Conservation (phyloP, 768 basidiomycete species). For the Pleurotus pulmonarius region DNA sequence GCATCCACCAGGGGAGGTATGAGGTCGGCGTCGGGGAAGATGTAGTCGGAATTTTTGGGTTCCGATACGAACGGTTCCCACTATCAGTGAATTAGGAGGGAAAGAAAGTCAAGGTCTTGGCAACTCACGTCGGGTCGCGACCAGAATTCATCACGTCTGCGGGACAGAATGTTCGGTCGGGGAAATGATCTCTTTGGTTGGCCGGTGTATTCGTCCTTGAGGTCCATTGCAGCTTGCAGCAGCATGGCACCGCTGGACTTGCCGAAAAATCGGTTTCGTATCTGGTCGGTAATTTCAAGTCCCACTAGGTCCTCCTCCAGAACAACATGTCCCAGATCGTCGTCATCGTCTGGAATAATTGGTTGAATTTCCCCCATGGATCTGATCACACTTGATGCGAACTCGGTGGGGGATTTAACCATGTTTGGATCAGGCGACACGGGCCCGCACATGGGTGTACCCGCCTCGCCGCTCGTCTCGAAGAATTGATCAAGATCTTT, state of each 20-base stretch:
- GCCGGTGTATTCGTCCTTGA: conserved; percentile 53
- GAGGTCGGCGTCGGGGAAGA: conserved; percentile 54
- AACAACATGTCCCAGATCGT: conserved; percentile 20
- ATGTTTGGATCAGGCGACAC: not conserved
- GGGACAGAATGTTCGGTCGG: conserved; percentile 17
- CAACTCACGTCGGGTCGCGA: conserved; percentile 37
- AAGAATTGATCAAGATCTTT: conserved; percentile 42
- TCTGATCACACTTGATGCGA: not conserved
- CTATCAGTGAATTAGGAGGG: conserved; percentile 14
- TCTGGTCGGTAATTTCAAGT: conserved; percentile 32
- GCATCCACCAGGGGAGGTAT: conserved; percentile 49
- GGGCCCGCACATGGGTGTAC: not conserved
- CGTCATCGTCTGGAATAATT: conserved; percentile 25
- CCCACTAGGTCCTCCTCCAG: conserved; percentile 29
- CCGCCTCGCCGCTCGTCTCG: not conserved
- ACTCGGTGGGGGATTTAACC: not conserved
- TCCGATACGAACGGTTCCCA: conserved; percentile 26
- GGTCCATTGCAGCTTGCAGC: conserved; percentile 50
- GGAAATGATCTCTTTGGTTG: conserved; percentile 16
- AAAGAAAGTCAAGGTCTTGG: not conserved
- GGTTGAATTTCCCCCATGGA: not conserved
- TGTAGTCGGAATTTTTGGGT: conserved; percentile 24
- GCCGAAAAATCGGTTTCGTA: conserved; percentile 42
- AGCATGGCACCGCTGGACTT: conserved; percentile 51
- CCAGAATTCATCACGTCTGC: conserved; percentile 49